Evolutionary conservation across 495 filamentous ascomycete species (phyloP), one percentile per base, ranked within the genome.

Genomic region (Penicillium longicatenatum): DNA sequence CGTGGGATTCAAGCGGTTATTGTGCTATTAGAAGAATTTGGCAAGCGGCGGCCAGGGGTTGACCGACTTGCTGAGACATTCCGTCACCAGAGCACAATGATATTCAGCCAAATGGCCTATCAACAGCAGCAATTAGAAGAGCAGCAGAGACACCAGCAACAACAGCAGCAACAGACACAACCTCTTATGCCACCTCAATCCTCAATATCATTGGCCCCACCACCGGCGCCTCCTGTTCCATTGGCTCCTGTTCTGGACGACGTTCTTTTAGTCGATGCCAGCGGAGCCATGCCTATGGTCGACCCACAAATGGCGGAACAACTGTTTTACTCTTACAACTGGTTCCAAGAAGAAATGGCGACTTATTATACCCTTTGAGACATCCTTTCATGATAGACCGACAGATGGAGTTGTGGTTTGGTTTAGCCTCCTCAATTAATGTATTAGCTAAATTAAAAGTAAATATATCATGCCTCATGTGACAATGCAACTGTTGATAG

Each of bases 1-100:
- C 73, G 72, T 21, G 71, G 66, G 44, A 81, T 74, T 29, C 70
- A 79, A 44, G 75, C 77, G 0, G 75, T 79, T 17, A 68, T 81
- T 16, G 76, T 80, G 2, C 60, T 82, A 12, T 65, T 82, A 19
- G 77, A 78, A 41, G 77, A 78, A 39, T 82, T 82, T 66, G 75
- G 75, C 37, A 73, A 75, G 55, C 75, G 73, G 21, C 77, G 79
- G 10, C 70, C 76, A 0, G 80, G 79, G 0, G 78, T 81, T 8
- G 77, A 80, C 17, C 72, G 72, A 37, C 52, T 79, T 55, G 77
- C 69, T 12, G 77, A 69, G 65, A 81, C 69, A 37, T 82, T 71
- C 42, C 75, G 73, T 4, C 71, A 75, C 17, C 72, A 77, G 47
- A 79, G 71, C 44, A 80, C 79, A 17, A 73, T 69, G 54, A 71